Percentiles rank a stretch among this genome's conserved stretches.
These are phyloP conservation scores for Fusarium austroafricanum DNA, from an alignment of 2,329 filamentous ascomycete species.

Conservation along the genomic window DNA sequence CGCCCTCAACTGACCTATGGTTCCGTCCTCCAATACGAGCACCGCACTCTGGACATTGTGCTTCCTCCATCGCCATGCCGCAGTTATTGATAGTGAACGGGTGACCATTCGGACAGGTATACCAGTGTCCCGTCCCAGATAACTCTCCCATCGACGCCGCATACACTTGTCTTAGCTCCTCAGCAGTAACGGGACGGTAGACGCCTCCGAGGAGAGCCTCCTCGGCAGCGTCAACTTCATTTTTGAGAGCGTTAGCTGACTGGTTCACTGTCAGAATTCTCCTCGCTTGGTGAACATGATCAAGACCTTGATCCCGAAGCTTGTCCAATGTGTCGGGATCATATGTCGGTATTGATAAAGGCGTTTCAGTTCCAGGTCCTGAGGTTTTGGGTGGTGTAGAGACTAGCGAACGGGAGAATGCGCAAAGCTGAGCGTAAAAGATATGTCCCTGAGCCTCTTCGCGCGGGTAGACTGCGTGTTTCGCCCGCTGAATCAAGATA, in stretches of 20 bases:
- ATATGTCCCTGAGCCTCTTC: slow-evolving; percentile 1
- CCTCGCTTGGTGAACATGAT: not conserved
- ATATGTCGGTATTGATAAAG: not conserved
- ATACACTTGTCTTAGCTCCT: slow-evolving; percentile 2
- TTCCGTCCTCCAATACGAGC: not conserved
- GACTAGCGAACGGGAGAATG: not conserved
- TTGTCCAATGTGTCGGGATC: not conserved
- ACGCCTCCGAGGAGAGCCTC: not conserved
- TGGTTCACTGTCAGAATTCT: not conserved
- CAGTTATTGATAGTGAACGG: slow-evolving; percentile 2
- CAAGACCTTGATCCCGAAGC: not conserved
- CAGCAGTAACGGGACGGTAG: not conserved
- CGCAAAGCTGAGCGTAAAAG: not conserved
- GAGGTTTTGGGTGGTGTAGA: not conserved
- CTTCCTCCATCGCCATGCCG: slow-evolving; percentile 5
- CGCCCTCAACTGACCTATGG: not conserved
- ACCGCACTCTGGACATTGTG: not conserved
- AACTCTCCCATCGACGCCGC: not conserved
- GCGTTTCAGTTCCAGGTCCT: too few species aligned
- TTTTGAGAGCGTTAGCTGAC: not conserved
- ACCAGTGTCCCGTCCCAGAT: slow-evolving; percentile 1
- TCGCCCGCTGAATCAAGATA: not conserved
- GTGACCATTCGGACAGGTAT: not conserved
- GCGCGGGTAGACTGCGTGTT: not conserved
- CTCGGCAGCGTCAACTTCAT: not conserved